Percentiles rank a stretch among this genome's conserved stretches.
Evolutionary conservation across 495 filamentous ascomycete genomes (phyloP).

Genomic region (Talaromyces proteolyticus): DNA sequence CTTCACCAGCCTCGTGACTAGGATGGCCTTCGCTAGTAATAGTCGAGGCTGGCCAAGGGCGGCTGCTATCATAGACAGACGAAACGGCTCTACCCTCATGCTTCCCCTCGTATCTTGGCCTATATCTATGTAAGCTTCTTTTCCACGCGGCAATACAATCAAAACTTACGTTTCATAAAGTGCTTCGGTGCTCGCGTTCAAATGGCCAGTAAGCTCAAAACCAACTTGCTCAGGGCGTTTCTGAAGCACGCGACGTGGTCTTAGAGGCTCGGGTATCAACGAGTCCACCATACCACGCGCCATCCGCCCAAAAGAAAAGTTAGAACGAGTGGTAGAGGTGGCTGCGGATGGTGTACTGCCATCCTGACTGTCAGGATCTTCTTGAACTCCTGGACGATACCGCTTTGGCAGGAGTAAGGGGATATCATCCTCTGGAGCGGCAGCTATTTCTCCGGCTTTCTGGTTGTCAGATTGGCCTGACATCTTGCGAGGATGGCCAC

Average conservation of each 20-base stretch:
- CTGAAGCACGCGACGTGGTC: background rate
- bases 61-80: constrained; percentile 1
- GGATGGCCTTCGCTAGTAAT: background rate
- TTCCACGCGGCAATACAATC: too few species aligned
- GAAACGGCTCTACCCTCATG: too few species aligned
- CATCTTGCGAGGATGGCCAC: too few species aligned
- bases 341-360: background rate
- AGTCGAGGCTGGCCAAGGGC: constrained; percentile 3
- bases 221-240: background rate
- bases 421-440: too few species aligned
- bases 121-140: too few species aligned
- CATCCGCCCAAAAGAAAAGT: constrained; percentile 1
- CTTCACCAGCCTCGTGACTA: background rate
- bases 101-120: background rate
- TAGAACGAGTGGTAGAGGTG: background rate
- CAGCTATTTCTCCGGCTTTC: too few species aligned
- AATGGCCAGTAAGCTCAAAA: background rate
- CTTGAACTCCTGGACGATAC: background rate
- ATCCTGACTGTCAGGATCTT: background rate
- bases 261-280: constrained; percentile 3
- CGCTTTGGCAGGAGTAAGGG: background rate
- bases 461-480: too few species aligned
- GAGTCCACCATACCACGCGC: constrained; percentile 4
- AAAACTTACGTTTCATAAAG: constrained; percentile 1
- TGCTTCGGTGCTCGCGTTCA: background rate